Evolutionary conservation across 2,329 filamentous ascomycete genomes (phyloP).

Genomic region (Penicillium sp.): DNA sequence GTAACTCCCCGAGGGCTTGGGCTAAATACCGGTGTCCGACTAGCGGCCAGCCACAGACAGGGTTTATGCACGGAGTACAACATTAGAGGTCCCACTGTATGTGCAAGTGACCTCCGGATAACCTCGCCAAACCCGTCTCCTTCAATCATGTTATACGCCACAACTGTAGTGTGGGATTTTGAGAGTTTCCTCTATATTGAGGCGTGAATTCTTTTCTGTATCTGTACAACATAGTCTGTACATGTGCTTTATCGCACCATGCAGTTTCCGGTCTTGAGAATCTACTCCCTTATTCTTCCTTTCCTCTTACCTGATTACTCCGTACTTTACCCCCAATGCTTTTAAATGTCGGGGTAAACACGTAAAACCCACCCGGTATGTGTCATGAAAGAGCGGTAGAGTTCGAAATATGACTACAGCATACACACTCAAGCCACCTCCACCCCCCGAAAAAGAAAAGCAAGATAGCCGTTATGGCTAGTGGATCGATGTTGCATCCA

Average conservation of each 20-base stretch:
- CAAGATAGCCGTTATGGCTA: neutral
- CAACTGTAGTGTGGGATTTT: neutral
- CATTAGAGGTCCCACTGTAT: neutral
- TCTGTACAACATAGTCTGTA: neutral
- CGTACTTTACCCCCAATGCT: neutral
- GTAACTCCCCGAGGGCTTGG: constrained; percentile 4
- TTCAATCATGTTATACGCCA: constrained; percentile 1
- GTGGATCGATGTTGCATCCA: constrained; percentile 9
- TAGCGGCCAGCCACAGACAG: constrained; percentile 7
- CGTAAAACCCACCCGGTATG: neutral
- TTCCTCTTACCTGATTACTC: neutral
- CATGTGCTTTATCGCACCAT: neutral
- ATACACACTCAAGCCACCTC: neutral
- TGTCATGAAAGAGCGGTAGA: neutral
- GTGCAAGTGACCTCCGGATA: neutral
- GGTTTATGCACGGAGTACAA: constrained; percentile 1
- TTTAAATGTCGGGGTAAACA: constrained; percentile 3
- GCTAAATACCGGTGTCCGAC: neutral
- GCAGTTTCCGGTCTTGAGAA: neutral
- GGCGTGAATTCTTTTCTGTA: neutral
- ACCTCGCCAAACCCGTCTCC: neutral
- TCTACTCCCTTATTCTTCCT: neutral
- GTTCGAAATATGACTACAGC: neutral
- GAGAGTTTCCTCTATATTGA: neutral
- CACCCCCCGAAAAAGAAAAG: neutral